phyloP scores from a whole-genome alignment of 306 rosid species.

The Quercus aquifolioides region DNA sequence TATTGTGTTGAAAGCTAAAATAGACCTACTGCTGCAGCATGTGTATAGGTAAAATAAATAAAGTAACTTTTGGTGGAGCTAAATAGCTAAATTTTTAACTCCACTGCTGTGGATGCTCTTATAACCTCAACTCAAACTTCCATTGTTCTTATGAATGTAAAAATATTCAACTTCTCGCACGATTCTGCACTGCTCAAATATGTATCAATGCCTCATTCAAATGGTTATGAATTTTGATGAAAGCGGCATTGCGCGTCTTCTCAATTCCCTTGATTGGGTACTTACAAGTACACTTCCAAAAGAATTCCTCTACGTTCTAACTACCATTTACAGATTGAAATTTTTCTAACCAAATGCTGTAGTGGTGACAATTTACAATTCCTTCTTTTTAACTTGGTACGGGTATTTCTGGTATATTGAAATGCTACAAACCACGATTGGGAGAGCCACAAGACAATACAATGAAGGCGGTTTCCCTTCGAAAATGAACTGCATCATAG shows the following conservation, averaged over 20 bases:
- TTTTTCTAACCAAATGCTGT: conserved; percentile 14
- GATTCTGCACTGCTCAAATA: conserved; percentile 16
- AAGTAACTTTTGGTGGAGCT: too few relatives aligned
- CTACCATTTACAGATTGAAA: conserved; percentile 40
- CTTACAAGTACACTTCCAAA: conserved; percentile 25
- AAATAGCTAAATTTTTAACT: too few relatives aligned
- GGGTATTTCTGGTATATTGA: conserved; percentile 88
- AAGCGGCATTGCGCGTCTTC: not conserved
- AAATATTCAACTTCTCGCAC: conserved; percentile 6
- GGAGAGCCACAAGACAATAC: conserved; percentile 85
- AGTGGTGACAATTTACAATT: conserved; percentile 28
- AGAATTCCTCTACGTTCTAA: conserved; percentile 21
- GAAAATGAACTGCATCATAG: conserved; percentile 83
- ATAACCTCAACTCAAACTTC: not conserved
- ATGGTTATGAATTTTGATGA: conserved; percentile 10
- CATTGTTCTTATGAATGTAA: not conserved
- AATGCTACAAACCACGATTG: conserved; percentile 79
- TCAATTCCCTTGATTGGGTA: conserved; percentile 9
- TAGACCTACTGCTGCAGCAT: too few relatives aligned
- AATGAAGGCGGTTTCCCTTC: conserved; percentile 94
- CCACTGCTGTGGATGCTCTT: too few relatives aligned
- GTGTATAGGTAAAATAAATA: too few relatives aligned
- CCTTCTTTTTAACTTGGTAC: conserved; percentile 65
- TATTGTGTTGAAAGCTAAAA: too few relatives aligned
- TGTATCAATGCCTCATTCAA: conserved; percentile 1